Evolutionary conservation across 1,284 basidiomycete genomes (phyloP).

Genomic region (Leccinum solheimii): DNA sequence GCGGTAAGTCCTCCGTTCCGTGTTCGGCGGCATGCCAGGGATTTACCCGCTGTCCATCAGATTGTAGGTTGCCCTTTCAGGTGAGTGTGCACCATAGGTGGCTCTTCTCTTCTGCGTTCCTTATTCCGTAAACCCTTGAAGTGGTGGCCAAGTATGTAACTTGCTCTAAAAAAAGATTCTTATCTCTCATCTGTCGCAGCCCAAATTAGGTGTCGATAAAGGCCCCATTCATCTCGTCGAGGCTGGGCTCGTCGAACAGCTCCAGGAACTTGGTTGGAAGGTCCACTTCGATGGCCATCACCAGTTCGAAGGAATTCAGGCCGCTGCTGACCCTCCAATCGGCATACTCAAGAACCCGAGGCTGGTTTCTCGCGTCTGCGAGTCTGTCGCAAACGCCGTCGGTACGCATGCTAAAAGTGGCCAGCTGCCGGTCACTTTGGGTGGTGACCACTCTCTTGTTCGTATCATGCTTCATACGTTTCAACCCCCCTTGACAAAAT

Average conservation of each 20-base stretch:
- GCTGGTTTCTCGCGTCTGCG: conserved; percentile 80
- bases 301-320: conserved; percentile 80
- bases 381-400: conserved; percentile 79
- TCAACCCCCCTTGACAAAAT: conserved; percentile 1
- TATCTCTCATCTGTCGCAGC: conserved; percentile 38
- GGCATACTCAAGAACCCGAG: conserved; percentile 89
- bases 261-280: conserved; percentile 82
- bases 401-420: conserved; percentile 76
- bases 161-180: neutral
- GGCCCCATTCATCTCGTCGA: conserved; percentile 87
- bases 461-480: conserved; percentile 32
- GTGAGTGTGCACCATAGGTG: conserved; percentile 38
- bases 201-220: conserved; percentile 84
- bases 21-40: neutral
- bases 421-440: conserved; percentile 88
- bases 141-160: conserved; percentile 55
- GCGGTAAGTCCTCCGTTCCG: conserved; percentile 32
- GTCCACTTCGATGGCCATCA: conserved; percentile 89
- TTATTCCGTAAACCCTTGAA: conserved; percentile 33
- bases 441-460: conserved; percentile 93
- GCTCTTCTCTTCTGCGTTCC: neutral
- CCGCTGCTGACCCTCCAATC: conserved; percentile 73
- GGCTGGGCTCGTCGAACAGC: conserved; percentile 79
- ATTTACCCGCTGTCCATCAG: conserved; percentile 36
- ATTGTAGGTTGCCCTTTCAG: conserved; percentile 78